These are phyloP conservation scores for Diaporthe citriasiana DNA, from an alignment of 2,329 filamentous ascomycete genomes.

Conservation along the genomic window DNA sequence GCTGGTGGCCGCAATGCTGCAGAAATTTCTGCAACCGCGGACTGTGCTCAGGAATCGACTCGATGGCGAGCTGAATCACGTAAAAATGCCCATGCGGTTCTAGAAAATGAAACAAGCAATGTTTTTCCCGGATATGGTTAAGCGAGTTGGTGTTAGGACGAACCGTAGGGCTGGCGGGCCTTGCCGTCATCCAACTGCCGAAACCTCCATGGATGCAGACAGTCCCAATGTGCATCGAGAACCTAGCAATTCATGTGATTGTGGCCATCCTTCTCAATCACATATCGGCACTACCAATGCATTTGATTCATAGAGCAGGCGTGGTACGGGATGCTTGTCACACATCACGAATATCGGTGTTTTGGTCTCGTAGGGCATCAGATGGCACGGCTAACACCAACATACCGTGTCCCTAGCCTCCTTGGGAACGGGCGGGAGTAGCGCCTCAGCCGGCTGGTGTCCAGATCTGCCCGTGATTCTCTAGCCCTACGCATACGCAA, in stretches of 20 bases:
- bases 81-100: background rate
- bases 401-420: constrained; percentile 6
- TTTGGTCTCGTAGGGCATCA: background rate
- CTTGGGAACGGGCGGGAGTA: background rate
- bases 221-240: background rate
- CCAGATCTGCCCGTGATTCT: background rate
- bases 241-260: background rate
- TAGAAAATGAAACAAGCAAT: constrained; percentile 6
- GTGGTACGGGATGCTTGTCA: accelerated
- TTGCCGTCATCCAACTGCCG: constrained; percentile 13
- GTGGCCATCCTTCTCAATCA: background rate
- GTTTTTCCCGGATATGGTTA: background rate
- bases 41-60: constrained; percentile 12
- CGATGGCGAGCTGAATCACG: background rate
- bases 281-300: accelerated
- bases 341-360: too few relatives aligned
- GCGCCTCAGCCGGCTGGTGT: background rate
- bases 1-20: background rate
- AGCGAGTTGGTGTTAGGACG: background rate
- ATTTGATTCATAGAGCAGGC: background rate
- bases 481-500: constrained; percentile 16
- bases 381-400: constrained; percentile 2
- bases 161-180: constrained; percentile 27
- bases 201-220: background rate
- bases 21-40: background rate